Conservation (phyloP, 352 stramenopile genomes). For the Pelagophyceae sp. region DNA sequence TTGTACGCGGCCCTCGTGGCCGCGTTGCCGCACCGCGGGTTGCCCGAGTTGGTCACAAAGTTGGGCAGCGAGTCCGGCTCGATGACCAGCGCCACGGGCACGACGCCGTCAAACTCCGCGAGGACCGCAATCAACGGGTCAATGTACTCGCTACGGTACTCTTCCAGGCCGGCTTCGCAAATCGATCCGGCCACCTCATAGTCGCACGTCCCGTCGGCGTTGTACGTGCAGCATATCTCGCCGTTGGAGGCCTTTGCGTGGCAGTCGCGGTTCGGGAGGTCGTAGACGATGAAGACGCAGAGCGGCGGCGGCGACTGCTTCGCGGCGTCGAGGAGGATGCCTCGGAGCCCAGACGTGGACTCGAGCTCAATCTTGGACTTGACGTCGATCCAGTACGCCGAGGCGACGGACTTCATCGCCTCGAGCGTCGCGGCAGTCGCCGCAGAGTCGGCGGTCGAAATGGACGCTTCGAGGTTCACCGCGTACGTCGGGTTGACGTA, state of each 20-base stretch:
- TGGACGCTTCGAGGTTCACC: neutral
- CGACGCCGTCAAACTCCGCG: constrained; percentile 1
- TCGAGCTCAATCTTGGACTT: neutral
- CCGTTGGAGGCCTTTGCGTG: neutral
- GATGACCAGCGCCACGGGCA: too few relatives aligned
- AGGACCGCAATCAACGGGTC: neutral
- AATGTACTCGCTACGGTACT: neutral
- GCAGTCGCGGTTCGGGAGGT: too few relatives aligned
- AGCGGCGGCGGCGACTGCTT: neutral
- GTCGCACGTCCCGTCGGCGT: neutral
- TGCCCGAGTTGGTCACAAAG: too few relatives aligned
- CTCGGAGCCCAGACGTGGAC: neutral
- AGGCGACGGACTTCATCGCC: neutral
- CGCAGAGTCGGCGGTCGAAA: neutral
- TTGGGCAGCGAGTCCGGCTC: too few relatives aligned
- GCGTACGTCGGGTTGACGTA: too few relatives aligned
- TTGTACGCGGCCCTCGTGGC: neutral
- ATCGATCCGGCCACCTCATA: neutral
- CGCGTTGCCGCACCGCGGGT: too few relatives aligned
- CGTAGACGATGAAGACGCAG: constrained; percentile 2
- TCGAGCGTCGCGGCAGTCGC: neutral
- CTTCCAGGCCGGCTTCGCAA: neutral
- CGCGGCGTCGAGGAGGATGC: too few relatives aligned
- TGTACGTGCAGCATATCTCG: constrained; percentile 8
- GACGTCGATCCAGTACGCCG: too few relatives aligned